These are phyloP conservation scores for Telopea speciosissima DNA, from an alignment of 177 flowering plant species.

Conservation along the genomic window DNA sequence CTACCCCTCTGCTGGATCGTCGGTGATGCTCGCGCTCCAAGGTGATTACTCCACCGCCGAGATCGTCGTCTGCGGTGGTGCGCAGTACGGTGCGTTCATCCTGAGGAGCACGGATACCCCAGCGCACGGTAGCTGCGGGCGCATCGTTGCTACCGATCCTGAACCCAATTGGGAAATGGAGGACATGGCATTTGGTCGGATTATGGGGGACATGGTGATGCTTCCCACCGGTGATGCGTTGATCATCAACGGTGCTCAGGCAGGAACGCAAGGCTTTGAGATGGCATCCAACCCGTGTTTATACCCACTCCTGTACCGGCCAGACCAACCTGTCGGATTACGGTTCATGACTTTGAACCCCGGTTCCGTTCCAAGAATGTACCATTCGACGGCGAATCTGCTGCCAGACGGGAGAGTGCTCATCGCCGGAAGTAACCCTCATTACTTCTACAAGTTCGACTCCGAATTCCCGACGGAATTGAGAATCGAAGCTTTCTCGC, in stretches of 20 bases:
- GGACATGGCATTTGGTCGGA: conserved; percentile 75
- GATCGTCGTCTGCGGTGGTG: conserved; percentile 54
- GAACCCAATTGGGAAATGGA: conserved; percentile 76
- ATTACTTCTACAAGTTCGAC: conserved; percentile 51
- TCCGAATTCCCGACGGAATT: conserved; percentile 72
- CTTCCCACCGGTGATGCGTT: conserved; percentile 72
- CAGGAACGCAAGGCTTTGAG: conserved; percentile 81
- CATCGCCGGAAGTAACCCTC: conserved; percentile 87
- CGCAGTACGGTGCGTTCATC: conserved; percentile 25
- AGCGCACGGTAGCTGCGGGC: conserved; percentile 71
- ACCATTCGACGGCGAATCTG: conserved; percentile 93
- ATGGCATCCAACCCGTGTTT: conserved; percentile 65
- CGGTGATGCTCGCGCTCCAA: conserved; percentile 61
- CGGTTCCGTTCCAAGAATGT: conserved; percentile 70
- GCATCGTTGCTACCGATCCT: conserved; percentile 48
- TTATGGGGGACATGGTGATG: conserved; percentile 97
- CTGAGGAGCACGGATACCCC: conserved; percentile 41
- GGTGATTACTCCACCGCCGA: conserved; percentile 52
- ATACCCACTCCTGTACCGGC: conserved; percentile 69
- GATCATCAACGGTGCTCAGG: conserved; percentile 81
- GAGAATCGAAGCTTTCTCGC: conserved; percentile 82
- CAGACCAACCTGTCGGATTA: conserved; percentile 55
- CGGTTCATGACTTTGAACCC: conserved; percentile 83
- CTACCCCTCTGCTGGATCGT: conserved; percentile 87
- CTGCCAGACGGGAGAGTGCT: conserved; percentile 82